A percentile compares a stretch with the other conserved stretches of the same genome.
Evolutionary conservation across 2,329 filamentous ascomycete genomes (phyloP).

Genomic region (Cercospora zeae-maydis): DNA sequence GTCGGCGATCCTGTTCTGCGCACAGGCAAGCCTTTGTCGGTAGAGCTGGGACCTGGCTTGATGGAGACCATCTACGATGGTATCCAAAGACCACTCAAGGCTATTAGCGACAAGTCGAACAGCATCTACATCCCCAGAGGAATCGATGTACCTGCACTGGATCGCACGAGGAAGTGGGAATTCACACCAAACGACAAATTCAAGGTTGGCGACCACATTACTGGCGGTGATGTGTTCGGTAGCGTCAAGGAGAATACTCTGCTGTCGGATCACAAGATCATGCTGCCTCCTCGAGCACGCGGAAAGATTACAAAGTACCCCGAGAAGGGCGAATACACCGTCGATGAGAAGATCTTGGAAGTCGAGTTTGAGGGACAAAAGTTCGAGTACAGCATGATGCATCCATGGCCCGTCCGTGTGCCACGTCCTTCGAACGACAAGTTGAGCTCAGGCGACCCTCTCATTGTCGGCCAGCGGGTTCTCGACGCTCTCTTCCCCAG

Average conservation of each 20-base stretch:
- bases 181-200: conserved; percentile 71
- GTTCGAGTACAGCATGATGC: conserved; percentile 96
- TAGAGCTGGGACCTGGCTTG: conserved; percentile 93
- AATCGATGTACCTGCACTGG: conserved; percentile 79
- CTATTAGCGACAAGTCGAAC: conserved; percentile 71
- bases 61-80: conserved; percentile 99
- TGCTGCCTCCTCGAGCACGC: conserved; percentile 82
- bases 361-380: conserved; percentile 97
- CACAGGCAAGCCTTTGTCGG: conserved; percentile 92
- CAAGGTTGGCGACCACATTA: conserved; percentile 96
- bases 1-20: conserved; percentile 89
- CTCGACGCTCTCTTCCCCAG: conserved; percentile 93
- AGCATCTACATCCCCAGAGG: conserved; percentile 98
- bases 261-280: conserved; percentile 86
- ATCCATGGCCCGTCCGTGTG: conserved; percentile 95
- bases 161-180: conserved; percentile 92
- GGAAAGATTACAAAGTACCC: conserved; percentile 91
- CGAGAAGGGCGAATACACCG: conserved; percentile 85
- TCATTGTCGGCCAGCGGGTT: conserved; percentile 95
- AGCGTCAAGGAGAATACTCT: conserved; percentile 95
- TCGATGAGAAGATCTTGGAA: conserved; percentile 89
- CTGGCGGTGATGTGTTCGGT: conserved; percentile 94
- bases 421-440: conserved; percentile 90
- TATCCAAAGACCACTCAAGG: conserved; percentile 90
- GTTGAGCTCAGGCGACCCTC: conserved; percentile 80